Evolutionary conservation across 176 grass and related monocot genomes (phyloP).

Genomic region (Themeda triandra): DNA sequence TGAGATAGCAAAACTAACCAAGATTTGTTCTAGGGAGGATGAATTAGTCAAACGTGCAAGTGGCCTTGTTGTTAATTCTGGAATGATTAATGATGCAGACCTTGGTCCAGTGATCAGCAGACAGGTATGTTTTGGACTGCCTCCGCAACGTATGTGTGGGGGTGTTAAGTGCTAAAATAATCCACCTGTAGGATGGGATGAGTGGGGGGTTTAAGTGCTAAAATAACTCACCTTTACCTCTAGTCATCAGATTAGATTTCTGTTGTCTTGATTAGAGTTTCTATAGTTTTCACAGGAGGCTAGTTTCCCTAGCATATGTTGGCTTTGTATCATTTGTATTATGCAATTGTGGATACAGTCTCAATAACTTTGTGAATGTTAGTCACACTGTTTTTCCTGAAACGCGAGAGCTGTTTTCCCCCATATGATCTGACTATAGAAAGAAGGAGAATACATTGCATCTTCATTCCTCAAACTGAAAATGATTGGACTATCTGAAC

Average conservation of each 20-base stretch:
- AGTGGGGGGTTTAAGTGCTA: too few species aligned
- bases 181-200: too few species aligned
- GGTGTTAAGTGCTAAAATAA: too few species aligned
- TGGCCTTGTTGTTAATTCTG: slow-evolving; percentile 70
- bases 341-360: background rate
- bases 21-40: slow-evolving; percentile 64
- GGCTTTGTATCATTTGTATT: background rate
- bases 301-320: too few species aligned
- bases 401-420: background rate
- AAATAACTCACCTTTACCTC: too few species aligned
- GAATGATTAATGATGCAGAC: slow-evolving; percentile 66
- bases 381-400: background rate
- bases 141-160: too few species aligned
- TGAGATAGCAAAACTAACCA: background rate
- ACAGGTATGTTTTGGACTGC: slow-evolving; percentile 50
- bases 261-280: too few species aligned
- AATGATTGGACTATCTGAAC: background rate
- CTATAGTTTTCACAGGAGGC: too few species aligned
- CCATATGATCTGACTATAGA: background rate
- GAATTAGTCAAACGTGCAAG: slow-evolving; percentile 67
- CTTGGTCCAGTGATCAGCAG: slow-evolving; percentile 94
- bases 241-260: too few species aligned
- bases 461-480: background rate
- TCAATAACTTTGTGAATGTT: background rate
- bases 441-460: background rate